Conservation (phyloP, 345 rosid species). For the Cardamine resedifolia region DNA sequence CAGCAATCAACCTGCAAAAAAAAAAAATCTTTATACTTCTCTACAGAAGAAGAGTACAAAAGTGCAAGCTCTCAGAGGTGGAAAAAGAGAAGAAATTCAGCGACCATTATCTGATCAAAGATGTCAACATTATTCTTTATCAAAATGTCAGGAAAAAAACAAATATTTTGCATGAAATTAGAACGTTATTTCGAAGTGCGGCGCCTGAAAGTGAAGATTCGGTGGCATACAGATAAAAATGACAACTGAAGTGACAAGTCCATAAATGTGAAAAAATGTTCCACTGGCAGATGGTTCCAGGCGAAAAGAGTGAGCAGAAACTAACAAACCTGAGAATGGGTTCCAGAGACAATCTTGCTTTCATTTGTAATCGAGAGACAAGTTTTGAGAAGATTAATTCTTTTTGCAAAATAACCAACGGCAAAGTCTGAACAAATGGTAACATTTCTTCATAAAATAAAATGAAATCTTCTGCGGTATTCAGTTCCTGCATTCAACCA, state of each 20-base stretch:
- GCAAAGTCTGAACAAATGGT: slow-evolving; percentile 71
- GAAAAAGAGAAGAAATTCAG: background rate
- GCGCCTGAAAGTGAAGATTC: slow-evolving; percentile 7
- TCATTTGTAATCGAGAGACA: slow-evolving; percentile 65
- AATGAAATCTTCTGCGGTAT: slow-evolving; percentile 90
- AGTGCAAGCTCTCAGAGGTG: background rate
- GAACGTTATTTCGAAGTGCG: background rate
- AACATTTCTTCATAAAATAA: slow-evolving; percentile 69
- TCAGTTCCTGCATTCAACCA: slow-evolving; percentile 62
- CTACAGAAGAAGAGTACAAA: background rate
- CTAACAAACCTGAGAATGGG: slow-evolving; percentile 71
- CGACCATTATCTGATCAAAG: slow-evolving; percentile 1
- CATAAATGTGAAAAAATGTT: background rate
- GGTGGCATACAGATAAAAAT: slow-evolving; percentile 18
- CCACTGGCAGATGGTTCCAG: slow-evolving; percentile 6
- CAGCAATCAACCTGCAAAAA: slow-evolving; percentile 82
- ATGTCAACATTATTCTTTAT: background rate
- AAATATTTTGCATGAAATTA: background rate
- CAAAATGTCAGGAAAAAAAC: background rate
- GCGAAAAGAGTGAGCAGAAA: slow-evolving; percentile 17
- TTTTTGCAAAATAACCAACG: slow-evolving; percentile 62
- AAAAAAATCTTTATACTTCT: background rate
- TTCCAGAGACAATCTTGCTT: slow-evolving; percentile 86
- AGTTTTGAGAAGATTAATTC: slow-evolving; percentile 67
- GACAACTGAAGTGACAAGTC: slow-evolving; percentile 13